Evolutionary conservation across 306 rosid species (phyloP).

Genomic region (Castanea sativa): DNA sequence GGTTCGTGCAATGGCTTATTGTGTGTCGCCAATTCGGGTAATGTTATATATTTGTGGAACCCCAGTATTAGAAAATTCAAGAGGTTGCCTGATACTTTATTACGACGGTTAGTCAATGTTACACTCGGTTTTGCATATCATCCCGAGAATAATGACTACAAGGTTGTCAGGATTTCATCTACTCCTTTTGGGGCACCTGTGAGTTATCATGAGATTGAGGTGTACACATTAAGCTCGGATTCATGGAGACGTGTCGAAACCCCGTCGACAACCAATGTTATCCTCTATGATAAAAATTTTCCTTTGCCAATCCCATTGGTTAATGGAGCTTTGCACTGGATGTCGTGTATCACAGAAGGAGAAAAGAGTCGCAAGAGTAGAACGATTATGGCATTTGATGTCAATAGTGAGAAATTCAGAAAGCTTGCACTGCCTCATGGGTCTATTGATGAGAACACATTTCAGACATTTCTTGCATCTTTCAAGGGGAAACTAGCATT

Average conservation of each 20-base stretch:
- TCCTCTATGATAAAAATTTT: not conserved
- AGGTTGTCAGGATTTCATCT: too few relatives aligned
- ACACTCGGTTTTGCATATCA: not conserved
- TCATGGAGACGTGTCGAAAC: not conserved
- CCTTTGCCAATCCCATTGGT: not conserved
- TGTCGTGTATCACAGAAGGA: not conserved
- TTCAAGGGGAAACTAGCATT: not conserved
- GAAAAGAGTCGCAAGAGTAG: not conserved
- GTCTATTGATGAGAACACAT: not conserved
- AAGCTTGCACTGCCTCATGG: not conserved
- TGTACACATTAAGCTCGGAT: not conserved
- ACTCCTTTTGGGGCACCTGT: too few relatives aligned
- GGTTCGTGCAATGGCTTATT: not conserved
- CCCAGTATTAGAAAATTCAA: not conserved
- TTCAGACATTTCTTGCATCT: not conserved
- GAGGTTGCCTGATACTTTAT: not conserved
- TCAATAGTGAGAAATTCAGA: not conserved
- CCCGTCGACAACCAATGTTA: not conserved
- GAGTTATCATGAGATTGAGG: too few relatives aligned
- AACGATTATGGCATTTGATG: not conserved
- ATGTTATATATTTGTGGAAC: not conserved
- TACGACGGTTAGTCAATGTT: not conserved
- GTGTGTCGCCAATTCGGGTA: not conserved
- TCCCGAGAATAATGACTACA: too few relatives aligned
- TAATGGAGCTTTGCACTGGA: not conserved